These are phyloP conservation scores for Leucaena leucocephala DNA, from an alignment of 306 rosid genomes.

Conservation along the genomic window DNA sequence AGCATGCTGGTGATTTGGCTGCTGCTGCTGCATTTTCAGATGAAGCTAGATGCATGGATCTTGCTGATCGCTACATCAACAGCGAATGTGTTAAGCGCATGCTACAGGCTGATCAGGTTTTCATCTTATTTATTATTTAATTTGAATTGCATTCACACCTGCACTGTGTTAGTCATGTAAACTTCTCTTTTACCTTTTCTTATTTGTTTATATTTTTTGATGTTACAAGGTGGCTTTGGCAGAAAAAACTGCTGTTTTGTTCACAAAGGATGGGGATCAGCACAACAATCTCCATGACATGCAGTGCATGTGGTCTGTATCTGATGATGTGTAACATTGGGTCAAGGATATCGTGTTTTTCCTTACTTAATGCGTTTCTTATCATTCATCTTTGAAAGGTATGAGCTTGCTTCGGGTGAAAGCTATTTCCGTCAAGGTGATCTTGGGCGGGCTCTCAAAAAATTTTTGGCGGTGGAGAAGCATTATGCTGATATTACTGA, in stretches of 20 bases:
- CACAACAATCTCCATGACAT: conserved; percentile 98
- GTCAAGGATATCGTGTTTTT: conserved; percentile 18
- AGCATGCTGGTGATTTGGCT: conserved; percentile 92
- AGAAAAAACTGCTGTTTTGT: conserved; percentile 94
- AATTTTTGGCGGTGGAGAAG: conserved; percentile 92
- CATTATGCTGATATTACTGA: conserved; percentile 96
- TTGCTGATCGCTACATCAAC: conserved; percentile 94
- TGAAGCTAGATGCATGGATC: conserved; percentile 97
- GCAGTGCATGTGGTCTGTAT: conserved; percentile 99
- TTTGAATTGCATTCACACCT: conserved; percentile 17
- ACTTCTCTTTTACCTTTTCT: conserved; percentile 30
- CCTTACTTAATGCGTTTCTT: conserved; percentile 33
- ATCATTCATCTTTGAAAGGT: conserved; percentile 57
- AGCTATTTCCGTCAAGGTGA: conserved; percentile 95
- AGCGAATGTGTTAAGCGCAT: conserved; percentile 98
- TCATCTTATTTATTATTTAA: conserved; percentile 3
- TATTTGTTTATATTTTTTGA: conserved; percentile 14
- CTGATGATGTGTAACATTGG: conserved; percentile 29
- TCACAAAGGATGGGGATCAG: conserved; percentile 98
- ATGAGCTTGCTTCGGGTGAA: conserved; percentile 96
- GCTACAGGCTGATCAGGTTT: conserved; percentile 99
- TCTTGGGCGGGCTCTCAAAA: conserved; percentile 87
- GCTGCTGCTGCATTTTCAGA: conserved; percentile 97
- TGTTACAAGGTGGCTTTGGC: conserved; percentile 81
- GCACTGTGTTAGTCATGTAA: not conserved